These are phyloP conservation scores for Russula ochroleuca DNA, from an alignment of 768 basidiomycete genomes.

Conservation along the genomic window DNA sequence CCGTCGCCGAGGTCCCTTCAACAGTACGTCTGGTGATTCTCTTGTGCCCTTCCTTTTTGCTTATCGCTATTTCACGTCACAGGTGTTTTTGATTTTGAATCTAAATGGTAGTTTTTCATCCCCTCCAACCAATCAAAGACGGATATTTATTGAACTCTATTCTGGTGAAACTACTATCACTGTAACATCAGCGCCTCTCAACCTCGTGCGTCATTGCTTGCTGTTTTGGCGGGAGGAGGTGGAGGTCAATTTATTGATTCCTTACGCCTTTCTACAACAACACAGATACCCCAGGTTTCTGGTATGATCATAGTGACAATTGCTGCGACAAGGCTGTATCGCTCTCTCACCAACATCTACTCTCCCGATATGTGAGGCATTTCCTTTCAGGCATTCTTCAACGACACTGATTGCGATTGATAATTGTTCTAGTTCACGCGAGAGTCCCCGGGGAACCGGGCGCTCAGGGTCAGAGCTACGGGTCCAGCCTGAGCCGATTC, in stretches of 20 bases:
- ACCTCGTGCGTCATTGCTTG: neutral
- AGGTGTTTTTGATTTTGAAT: conserved; percentile 9
- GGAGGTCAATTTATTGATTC: neutral
- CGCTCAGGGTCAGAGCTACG: neutral
- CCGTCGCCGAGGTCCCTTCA: neutral
- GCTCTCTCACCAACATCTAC: neutral
- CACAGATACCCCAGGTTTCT: neutral
- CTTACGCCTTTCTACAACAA: neutral
- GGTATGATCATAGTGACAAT: neutral
- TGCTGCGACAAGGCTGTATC: neutral
- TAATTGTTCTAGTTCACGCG: neutral
- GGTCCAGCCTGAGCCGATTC: no score
- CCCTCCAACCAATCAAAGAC: neutral
- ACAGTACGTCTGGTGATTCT: neutral
- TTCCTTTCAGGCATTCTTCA: neutral
- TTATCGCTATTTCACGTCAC: neutral
- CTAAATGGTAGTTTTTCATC: conserved; percentile 2
- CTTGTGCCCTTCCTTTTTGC: neutral
- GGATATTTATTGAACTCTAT: neutral
- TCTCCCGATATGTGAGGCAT: neutral
- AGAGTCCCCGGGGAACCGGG: no score
- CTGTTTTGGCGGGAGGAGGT: neutral
- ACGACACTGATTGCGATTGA: neutral
- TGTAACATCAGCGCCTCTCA: neutral
- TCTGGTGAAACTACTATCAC: no score